A percentile compares a stretch with the other conserved stretches of the same genome.
These are phyloP conservation scores for Entrophospora sp. DNA, from an alignment of 192 early-diverging fungal species.

Conservation along the genomic window DNA sequence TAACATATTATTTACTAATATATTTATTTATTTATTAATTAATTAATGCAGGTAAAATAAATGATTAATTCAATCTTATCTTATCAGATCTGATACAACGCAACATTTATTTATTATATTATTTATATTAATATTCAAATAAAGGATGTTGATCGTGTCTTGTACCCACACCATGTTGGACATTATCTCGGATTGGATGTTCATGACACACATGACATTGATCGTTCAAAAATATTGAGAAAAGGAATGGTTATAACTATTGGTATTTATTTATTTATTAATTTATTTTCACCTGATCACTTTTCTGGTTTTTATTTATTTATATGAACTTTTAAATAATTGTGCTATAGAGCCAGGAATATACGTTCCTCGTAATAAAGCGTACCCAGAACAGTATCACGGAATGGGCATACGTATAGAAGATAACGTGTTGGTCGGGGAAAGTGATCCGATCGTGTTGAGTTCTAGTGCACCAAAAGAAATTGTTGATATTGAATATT, in stretches of 20 bases:
- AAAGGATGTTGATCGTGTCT: conserved; percentile 63
- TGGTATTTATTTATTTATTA: conserved; percentile 28
- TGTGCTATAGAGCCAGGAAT: conserved; percentile 70
- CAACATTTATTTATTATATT: neutral
- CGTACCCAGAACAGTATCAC: conserved; percentile 72
- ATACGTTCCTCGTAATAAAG: conserved; percentile 71
- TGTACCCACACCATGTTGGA: conserved; percentile 93
- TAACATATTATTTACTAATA: too few species aligned
- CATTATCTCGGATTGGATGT: conserved; percentile 95
- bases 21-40: too few species aligned
- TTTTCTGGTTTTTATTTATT: neutral
- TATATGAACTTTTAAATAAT: conserved; percentile 13
- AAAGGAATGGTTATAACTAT: conserved; percentile 89
- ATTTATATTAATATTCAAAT: neutral
- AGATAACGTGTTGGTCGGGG: conserved; percentile 84
- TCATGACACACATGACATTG: conserved; percentile 75
- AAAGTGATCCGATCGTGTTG: conserved; percentile 57
- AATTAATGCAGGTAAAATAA: too few species aligned
- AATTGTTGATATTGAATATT: conserved; percentile 69
- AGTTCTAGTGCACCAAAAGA: conserved; percentile 75
- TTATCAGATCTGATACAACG: too few species aligned
- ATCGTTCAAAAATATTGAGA: conserved; percentile 60
- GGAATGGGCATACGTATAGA: conserved; percentile 94
- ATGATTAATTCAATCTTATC: too few species aligned
- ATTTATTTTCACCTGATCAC: neutral